phyloP scores from a whole-genome alignment of 257 asterid species.

The Rubia yunnanensis region DNA sequence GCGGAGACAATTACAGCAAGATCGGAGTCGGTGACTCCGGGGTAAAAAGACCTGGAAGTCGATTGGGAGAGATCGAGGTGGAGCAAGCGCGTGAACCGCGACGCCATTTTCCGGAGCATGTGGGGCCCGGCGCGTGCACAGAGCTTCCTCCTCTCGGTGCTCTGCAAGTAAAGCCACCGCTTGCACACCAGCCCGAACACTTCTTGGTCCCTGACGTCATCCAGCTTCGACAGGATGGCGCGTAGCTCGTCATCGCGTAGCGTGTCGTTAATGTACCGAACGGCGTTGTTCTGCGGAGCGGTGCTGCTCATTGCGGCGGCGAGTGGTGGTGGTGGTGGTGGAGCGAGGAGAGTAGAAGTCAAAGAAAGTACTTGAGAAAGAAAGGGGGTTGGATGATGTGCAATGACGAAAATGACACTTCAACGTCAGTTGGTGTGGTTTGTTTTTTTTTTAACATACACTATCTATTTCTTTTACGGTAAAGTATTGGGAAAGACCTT shows the following conservation, averaged over 20 bases:
- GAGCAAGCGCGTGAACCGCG: conserved; percentile 58
- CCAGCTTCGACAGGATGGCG: conserved; percentile 45
- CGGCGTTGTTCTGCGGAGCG: conserved; percentile 9
- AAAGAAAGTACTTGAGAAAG: neutral
- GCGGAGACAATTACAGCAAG: conserved; percentile 63
- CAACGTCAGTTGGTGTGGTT: neutral
- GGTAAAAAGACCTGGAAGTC: conserved; percentile 73
- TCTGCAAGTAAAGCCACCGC: conserved; percentile 83
- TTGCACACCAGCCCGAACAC: conserved; percentile 85
- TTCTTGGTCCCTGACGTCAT: conserved; percentile 56
- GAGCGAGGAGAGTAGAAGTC: neutral
- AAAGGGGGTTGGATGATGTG: neutral
- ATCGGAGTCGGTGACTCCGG: conserved; percentile 88
- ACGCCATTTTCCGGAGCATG: conserved; percentile 71
- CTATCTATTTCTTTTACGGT: no score
- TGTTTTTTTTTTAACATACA: no score
- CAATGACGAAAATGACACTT: neutral
- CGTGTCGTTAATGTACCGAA: conserved; percentile 41
- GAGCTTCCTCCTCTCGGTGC: conserved; percentile 65
- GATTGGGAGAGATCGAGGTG: conserved; percentile 89
- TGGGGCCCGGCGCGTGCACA: conserved; percentile 91
- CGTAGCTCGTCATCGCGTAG: conserved; percentile 84
- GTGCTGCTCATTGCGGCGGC: neutral
- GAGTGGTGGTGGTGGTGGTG: conserved; percentile 1
- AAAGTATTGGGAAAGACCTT: no score